Conservation (phyloP, 257 asterid genomes). For the Mitragyna speciosa region DNA sequence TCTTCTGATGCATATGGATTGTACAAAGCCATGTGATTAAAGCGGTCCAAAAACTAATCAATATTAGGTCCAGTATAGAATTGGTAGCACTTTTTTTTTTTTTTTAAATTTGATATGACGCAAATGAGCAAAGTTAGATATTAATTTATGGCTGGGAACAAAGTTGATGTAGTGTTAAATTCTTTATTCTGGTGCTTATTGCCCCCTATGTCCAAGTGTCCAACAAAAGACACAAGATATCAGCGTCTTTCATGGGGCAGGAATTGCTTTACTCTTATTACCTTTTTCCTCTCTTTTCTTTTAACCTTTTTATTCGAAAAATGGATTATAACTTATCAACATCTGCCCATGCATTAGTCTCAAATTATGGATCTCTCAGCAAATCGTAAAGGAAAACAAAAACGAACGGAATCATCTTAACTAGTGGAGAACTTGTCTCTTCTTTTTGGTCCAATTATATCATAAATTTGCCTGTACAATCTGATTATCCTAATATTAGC, state of each 20-base stretch:
- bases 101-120: not conserved
- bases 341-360: not conserved
- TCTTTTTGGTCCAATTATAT: not conserved
- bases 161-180: not conserved
- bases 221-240: slow-evolving; percentile 10
- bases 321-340: not conserved
- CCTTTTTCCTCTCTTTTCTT: not conserved
- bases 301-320: not conserved
- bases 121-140: not conserved
- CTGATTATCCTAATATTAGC: not conserved
- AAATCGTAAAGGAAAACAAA: not conserved
- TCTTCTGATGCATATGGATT: not conserved
- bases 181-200: not conserved
- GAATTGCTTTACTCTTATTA: not conserved
- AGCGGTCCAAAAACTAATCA: not conserved
- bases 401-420: not conserved
- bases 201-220: not conserved
- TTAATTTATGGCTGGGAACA: not conserved
- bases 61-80: not conserved
- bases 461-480: too few species aligned
- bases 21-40: slow-evolving; percentile 5
- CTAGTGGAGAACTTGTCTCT: not conserved
- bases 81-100: not conserved
- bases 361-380: not conserved
- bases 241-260: not conserved